Evolutionary conservation across 257 asterid species (phyloP), one percentile per base, ranked within the genome.

Genomic region (Henckelia pumila): DNA sequence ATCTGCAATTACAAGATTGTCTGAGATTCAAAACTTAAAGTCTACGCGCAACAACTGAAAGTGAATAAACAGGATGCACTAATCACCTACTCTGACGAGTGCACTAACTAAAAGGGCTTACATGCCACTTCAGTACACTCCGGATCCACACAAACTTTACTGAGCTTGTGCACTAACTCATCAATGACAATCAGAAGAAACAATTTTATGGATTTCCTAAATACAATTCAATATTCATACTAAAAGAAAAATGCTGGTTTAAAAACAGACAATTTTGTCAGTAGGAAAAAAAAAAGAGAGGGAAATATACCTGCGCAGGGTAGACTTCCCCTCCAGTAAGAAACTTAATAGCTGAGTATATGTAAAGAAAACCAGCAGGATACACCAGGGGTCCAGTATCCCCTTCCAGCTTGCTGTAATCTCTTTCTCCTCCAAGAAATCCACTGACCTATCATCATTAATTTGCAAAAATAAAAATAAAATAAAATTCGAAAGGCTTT

Each of bases 311-410:
- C 99, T 91, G 99, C 11, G 96, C 97, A 69, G 87, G 89, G 70
- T 63, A 86, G 62, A 90, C 91, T 55, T 77, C 85, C 50, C 95
- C 95, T 49, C 95, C 95, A 3, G 99, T 93, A 58, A 90, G 71
- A 80, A 80, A 83, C 79, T 81, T 92, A 57, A 93, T 83, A 67
- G 84, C 94, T 24, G 97, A 86, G 81, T 88, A 94, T 37, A 91
- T 75, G 70, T 91, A 94, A 23, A 94, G 97, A 82, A 91, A 94
- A 21, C 99, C 99, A 72, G 97, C 97, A 28, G 99, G 99, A 65
- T 94, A 94, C 16, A 94, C 99, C 50, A 94, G 76, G 68, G 99
- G 97, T 57, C 99, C 97, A 0, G 99, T 94, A 66, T 94, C 97
- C 50, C 97, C 99, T 81, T 85, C 77, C 86, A 94, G 76, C 73